Evolutionary conservation across 2,329 filamentous ascomycete genomes (phyloP), one percentile per base, ranked within the genome.

Genomic region (Aspergillus oerlinghausenensis): DNA sequence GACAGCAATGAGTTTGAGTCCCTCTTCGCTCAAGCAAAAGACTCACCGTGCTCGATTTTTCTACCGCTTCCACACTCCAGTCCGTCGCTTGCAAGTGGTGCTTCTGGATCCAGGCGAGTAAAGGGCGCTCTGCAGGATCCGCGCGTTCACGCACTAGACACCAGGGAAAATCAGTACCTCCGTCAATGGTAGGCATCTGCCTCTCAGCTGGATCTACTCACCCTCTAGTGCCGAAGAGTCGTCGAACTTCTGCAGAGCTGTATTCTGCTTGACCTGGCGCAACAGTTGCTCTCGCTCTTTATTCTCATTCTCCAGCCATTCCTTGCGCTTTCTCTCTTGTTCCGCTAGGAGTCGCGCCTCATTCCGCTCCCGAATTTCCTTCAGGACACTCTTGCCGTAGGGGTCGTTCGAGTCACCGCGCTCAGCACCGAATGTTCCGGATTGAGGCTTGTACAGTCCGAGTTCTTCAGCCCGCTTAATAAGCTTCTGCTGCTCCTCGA

Each of bases 271-370:
- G 19, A 72, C 53, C 51, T 70, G 67, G 19, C 60, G 67, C 56
- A 65, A 63, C 42, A 73, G 23, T 48, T 64, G 67, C 56, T 75
- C 73, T 11, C 63, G 65, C 40, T 76, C 70, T 58, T 70, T 67
- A 29, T 77, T 75, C 61, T 84, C 82, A n/a, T 78, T 78, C 9
- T 74, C 69, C 28, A 83, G 75, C 81, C 82, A 84, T 54, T 76
- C 71, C 49, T 75, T 76, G 43, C 80, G 80, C 63, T 81, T 77
- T 45, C 68, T 64, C 60, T 79, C 74, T 67, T 83, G 77, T 56
- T 79, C 72, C 9, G 71, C 66, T 52, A 74, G 59, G 6, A 73
- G 59, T n/a, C 68, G 65, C 38, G 70, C 71, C 54, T 78, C 73
- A 55, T 79, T 78, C 49, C 65, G 55, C 51, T 74, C 67, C 14